A percentile compares a stretch with the other conserved stretches of the same genome.
Conservation (phyloP, 164 flowering plant genomes). For the Paratinospora sagittata region DNA sequence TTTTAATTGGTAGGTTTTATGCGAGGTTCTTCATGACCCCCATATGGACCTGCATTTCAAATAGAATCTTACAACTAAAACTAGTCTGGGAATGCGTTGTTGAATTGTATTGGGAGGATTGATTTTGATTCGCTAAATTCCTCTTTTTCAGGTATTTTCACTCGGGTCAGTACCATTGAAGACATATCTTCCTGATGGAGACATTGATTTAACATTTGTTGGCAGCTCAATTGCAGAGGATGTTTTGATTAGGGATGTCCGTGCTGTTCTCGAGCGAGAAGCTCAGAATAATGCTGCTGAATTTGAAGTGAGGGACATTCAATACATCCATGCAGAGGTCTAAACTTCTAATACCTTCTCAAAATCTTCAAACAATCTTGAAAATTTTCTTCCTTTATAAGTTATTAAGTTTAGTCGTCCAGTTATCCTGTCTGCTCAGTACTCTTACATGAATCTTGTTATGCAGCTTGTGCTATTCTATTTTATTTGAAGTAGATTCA, state of each 20-base stretch:
- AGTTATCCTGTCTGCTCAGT: not conserved
- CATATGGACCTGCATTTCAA: no score
- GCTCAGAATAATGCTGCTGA: constrained; percentile 44
- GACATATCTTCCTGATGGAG: constrained; percentile 97
- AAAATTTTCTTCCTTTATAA: not conserved
- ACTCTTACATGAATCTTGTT: not conserved
- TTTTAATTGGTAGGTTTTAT: no score
- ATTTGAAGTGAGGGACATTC: constrained; percentile 71
- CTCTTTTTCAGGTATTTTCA: constrained; percentile 53
- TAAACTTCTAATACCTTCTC: not conserved
- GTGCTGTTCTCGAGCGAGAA: constrained; percentile 51
- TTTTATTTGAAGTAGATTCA: not conserved
- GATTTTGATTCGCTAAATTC: not conserved
- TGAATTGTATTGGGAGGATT: not conserved
- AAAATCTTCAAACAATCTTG: not conserved
- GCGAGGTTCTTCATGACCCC: no score
- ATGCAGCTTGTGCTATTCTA: no score
- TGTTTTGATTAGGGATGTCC: constrained; percentile 44
- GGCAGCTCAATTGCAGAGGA: constrained; percentile 44
- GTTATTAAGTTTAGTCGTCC: not conserved
- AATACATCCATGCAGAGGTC: constrained; percentile 78
- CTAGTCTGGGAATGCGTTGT: not conserved
- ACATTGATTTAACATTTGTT: constrained; percentile 79
- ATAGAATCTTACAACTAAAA: no score
- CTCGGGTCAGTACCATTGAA: constrained; percentile 87